Base-by-base conservation (phyloP, 2,329 filamentous ascomycete species). In the Colletotrichum incanum region DNA sequence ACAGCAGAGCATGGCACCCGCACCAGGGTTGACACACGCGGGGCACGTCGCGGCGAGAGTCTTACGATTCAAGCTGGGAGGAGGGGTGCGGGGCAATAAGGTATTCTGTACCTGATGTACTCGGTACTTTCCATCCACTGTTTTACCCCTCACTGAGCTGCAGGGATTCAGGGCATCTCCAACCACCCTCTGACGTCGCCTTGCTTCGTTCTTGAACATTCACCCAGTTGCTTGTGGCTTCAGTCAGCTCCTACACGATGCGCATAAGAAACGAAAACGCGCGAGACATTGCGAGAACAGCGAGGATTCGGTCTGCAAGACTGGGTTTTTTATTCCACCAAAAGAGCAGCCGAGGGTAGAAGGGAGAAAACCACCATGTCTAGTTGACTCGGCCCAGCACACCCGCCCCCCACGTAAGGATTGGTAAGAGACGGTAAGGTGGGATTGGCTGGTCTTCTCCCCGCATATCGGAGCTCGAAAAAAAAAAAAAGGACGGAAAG, bases 61-160 rank as follows among this genome's bases (percentile, higher is more conserved):
- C 45, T 67, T 55, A 56, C 55, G 56, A 56, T 56, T 66, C 60
- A 45, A 58, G 20, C 34, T 39, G n/a, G 39, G 12, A 9, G n/a
- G 34, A 63, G 34, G 55, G 14, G 56, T 60, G 63, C 56, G 64
- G 68, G 64, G 56, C 56, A 67, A 14, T 39, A 39, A 23, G 20
- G n/a, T 56, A 52, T 50, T 23, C 18, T n/a, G 3, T 28, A 59
- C 55, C 55, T 31, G 55, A 43, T 23, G 31, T 49, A 50, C 14
- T 39, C 12, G 7, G 12, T 52, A 62, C 59, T 37, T 26, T 20
- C 45, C 20, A 37, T 23, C 52, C 31, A 45, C 41, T 34, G 37
- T 20, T 58, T 58, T 67, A 71, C 67, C 67, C 67, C 67, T 67
- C 67, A 67, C 28, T 31, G 28, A 31, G 63, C 18, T 56, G 41